These are phyloP conservation scores for Kandelia obovata DNA, from an alignment of 345 rosid genomes.

Conservation along the genomic window DNA sequence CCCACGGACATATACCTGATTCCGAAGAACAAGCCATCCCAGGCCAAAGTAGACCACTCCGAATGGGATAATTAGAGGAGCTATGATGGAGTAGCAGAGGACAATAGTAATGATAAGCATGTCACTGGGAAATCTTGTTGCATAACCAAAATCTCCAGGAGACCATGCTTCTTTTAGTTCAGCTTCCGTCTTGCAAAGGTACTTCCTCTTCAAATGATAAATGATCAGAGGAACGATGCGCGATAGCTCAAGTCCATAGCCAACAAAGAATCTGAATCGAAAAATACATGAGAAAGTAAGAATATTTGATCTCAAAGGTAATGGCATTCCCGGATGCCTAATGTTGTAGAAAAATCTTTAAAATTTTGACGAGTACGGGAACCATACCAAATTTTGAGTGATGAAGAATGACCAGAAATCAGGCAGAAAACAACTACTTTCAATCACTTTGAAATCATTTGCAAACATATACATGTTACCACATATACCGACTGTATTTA, in stretches of 20 bases:
- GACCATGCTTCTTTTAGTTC: slow-evolving; percentile 80
- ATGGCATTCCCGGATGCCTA: too few relatives aligned
- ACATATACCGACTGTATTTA: not conserved
- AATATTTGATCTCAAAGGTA: not conserved
- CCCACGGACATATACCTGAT: slow-evolving; percentile 48
- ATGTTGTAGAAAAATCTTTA: not conserved
- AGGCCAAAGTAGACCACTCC: slow-evolving; percentile 68
- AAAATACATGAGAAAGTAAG: slow-evolving; percentile 7
- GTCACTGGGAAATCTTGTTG: slow-evolving; percentile 72
- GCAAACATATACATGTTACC: too few relatives aligned
- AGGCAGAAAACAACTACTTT: too few relatives aligned
- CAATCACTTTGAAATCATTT: too few relatives aligned
- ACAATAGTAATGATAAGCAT: slow-evolving; percentile 66
- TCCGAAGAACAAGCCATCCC: slow-evolving; percentile 85
- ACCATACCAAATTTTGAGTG: too few relatives aligned
- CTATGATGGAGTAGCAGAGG: slow-evolving; percentile 75
- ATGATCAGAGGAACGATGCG: slow-evolving; percentile 74
- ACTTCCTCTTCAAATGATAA: slow-evolving; percentile 79
- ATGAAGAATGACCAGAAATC: too few relatives aligned
- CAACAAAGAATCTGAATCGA: slow-evolving; percentile 64
- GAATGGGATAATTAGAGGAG: slow-evolving; percentile 80
- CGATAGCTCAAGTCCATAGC: slow-evolving; percentile 87
- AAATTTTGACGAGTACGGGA: too few relatives aligned
- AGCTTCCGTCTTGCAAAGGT: slow-evolving; percentile 82
- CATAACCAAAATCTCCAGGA: slow-evolving; percentile 69